A percentile compares a stretch with the other conserved stretches of the same genome.
These are phyloP conservation scores for Sarocladium oryzae DNA, from an alignment of 2,329 filamentous ascomycete species.

Conservation along the genomic window DNA sequence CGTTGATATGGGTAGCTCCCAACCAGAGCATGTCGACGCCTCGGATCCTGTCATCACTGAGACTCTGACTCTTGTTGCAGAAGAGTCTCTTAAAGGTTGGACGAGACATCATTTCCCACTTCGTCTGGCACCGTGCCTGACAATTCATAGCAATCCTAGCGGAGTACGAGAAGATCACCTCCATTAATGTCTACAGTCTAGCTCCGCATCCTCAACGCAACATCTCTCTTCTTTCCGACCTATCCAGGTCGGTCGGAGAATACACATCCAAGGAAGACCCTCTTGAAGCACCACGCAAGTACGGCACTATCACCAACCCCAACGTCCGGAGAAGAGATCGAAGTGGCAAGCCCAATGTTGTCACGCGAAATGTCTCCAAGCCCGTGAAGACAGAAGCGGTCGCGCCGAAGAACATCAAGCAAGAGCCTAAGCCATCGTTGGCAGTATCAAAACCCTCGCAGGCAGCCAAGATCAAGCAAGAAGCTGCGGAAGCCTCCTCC, in stretches of 20 bases:
- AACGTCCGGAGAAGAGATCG: slow-evolving; percentile 50
- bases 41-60: slow-evolving; percentile 47
- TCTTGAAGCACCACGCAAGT: slow-evolving; percentile 50
- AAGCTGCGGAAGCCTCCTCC: slow-evolving; percentile 13
- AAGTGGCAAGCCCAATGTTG: slow-evolving; percentile 17
- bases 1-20: slow-evolving; percentile 63
- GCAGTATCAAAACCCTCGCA: slow-evolving; percentile 9
- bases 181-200: slow-evolving; percentile 84
- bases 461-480: slow-evolving; percentile 9
- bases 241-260: slow-evolving; percentile 54
- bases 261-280: slow-evolving; percentile 53
- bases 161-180: slow-evolving; percentile 65
- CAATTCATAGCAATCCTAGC: slow-evolving; percentile 51
- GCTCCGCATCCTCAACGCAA: slow-evolving; percentile 63
- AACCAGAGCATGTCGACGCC: slow-evolving; percentile 40
- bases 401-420: slow-evolving; percentile 11
- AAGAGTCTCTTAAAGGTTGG: slow-evolving; percentile 66
- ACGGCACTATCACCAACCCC: slow-evolving; percentile 70
- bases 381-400: slow-evolving; percentile 18
- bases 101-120: background rate
- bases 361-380: slow-evolving; percentile 12
- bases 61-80: slow-evolving; percentile 60
- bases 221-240: slow-evolving; percentile 59
- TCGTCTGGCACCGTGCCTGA: background rate
- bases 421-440: slow-evolving; percentile 19